Conservation (phyloP, 306 rosid species). For the Prunus fruticosa region DNA sequence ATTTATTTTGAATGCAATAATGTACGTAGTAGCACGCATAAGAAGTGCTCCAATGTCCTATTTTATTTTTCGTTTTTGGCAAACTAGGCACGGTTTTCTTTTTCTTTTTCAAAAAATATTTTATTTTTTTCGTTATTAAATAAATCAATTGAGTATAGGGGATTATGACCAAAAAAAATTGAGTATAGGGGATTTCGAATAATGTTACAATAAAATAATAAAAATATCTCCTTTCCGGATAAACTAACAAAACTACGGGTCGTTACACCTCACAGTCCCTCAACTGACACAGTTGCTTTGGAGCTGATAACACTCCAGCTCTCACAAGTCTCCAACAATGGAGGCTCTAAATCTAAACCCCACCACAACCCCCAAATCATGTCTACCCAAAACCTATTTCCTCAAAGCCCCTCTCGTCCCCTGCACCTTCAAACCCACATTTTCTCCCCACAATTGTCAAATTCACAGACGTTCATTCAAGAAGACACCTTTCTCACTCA, state of each 20-base stretch:
- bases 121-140: too few species aligned
- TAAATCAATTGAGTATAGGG: too few species aligned
- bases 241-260: conserved; percentile 48
- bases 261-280: conserved; percentile 29
- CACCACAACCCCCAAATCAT: conserved; percentile 36
- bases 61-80: too few species aligned
- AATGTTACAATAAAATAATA: background rate
- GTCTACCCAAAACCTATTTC: conserved; percentile 38
- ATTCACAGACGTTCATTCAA: background rate
- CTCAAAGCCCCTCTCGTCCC: conserved; percentile 33
- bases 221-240: conserved; percentile 30
- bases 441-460: conserved; percentile 18
- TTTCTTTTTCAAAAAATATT: too few species aligned
- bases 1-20: too few species aligned
- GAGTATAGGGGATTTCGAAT: too few species aligned
- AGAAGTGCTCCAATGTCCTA: too few species aligned
- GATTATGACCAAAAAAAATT: too few species aligned
- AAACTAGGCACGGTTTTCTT: too few species aligned
- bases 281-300: conserved; percentile 2
- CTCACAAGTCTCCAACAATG: conserved; percentile 33
- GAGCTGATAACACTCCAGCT: conserved; percentile 10
- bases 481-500: conserved; percentile 26
- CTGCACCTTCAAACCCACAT: conserved; percentile 37
- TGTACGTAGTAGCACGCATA: too few species aligned
- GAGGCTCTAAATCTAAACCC: conserved; percentile 34